Percentiles rank a stretch among this genome's conserved stretches.
These are phyloP conservation scores for Xylariaceae sp. DNA, from an alignment of 2,329 filamentous ascomycete genomes.

Conservation along the genomic window DNA sequence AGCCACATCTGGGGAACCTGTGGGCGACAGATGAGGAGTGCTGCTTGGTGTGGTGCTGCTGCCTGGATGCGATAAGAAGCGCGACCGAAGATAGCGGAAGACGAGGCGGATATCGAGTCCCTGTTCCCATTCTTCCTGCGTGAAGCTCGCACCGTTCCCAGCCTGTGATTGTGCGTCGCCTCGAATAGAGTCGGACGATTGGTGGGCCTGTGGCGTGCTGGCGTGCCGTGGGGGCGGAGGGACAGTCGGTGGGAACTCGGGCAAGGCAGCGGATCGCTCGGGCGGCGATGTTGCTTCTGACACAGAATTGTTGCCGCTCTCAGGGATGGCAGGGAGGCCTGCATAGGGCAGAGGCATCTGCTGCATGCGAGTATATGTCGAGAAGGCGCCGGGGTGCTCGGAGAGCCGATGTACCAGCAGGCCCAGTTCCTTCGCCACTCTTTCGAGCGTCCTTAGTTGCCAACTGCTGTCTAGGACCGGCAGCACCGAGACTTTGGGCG, in stretches of 20 bases:
- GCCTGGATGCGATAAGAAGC: constrained; percentile 55
- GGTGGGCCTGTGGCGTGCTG: constrained; percentile 31
- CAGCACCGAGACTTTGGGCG: constrained; percentile 39
- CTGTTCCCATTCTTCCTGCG: constrained; percentile 85
- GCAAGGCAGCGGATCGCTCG: constrained; percentile 46
- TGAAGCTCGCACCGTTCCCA: constrained; percentile 36
- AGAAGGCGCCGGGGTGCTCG: constrained; percentile 84
- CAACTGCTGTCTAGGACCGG: constrained; percentile 46
- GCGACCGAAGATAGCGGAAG: constrained; percentile 76
- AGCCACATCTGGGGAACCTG: constrained; percentile 58
- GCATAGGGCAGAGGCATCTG: constrained; percentile 68
- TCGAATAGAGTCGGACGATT: constrained; percentile 13
- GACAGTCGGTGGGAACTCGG: constrained; percentile 47
- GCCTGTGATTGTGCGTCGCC: constrained; percentile 15
- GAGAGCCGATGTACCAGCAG: constrained; percentile 76
- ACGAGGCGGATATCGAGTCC: constrained; percentile 88
- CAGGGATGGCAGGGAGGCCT: constrained; percentile 63
- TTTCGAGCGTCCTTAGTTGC: constrained; percentile 75
- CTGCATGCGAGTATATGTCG: constrained; percentile 65
- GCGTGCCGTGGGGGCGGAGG: constrained; percentile 33
- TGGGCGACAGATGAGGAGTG: constrained; percentile 43
- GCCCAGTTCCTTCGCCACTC: constrained; percentile 81
- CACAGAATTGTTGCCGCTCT: constrained; percentile 36
- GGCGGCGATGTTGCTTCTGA: constrained; percentile 30
- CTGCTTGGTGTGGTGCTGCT: constrained; percentile 39